These are phyloP conservation scores for Botryosphaeria dothidea DNA, from an alignment of 2,329 filamentous ascomycete genomes.

Conservation along the genomic window DNA sequence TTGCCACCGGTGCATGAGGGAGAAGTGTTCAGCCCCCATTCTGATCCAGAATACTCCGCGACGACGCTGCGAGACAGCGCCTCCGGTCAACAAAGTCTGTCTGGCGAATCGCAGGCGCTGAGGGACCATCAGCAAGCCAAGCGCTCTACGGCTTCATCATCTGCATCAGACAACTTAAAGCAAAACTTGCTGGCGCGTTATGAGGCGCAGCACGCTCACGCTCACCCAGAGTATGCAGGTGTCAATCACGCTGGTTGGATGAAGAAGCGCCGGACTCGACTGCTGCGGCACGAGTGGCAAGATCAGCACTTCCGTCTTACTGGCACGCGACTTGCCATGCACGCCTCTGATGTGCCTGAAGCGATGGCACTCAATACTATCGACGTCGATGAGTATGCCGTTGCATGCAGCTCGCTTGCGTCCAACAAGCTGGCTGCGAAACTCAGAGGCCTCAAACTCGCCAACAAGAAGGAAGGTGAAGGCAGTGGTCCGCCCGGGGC, in stretches of 20 bases:
- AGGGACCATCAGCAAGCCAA: conserved; percentile 15
- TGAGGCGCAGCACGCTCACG: conserved; percentile 32
- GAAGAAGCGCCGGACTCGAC: conserved; percentile 87
- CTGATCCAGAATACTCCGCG: conserved; percentile 23
- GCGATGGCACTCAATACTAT: conserved; percentile 76
- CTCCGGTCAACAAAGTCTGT: conserved; percentile 1
- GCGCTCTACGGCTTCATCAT: background rate
- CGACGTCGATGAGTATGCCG: conserved; percentile 85
- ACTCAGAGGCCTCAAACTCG: conserved; percentile 73
- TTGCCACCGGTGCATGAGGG: conserved; percentile 72
- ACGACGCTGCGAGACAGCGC: conserved; percentile 24
- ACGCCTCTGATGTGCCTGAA: conserved; percentile 52
- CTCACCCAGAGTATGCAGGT: conserved; percentile 41
- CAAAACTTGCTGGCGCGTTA: conserved; percentile 13
- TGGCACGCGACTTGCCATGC: conserved; percentile 64
- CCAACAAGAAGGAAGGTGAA: conserved; percentile 56
- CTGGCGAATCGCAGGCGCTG: background rate
- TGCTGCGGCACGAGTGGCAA: conserved; percentile 91
- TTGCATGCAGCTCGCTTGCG: conserved; percentile 76
- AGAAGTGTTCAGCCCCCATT: conserved; percentile 45
- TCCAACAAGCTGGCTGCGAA: conserved; percentile 83
- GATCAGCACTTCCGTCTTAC: conserved; percentile 87
- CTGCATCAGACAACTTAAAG: conserved; percentile 19
- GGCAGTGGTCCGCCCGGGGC: conserved; percentile 53
- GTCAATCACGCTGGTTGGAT: conserved; percentile 81